Evolutionary conservation across 495 filamentous ascomycete species (phyloP), one percentile per base, ranked within the genome.

Genomic region (Cercophora newfieldiana): DNA sequence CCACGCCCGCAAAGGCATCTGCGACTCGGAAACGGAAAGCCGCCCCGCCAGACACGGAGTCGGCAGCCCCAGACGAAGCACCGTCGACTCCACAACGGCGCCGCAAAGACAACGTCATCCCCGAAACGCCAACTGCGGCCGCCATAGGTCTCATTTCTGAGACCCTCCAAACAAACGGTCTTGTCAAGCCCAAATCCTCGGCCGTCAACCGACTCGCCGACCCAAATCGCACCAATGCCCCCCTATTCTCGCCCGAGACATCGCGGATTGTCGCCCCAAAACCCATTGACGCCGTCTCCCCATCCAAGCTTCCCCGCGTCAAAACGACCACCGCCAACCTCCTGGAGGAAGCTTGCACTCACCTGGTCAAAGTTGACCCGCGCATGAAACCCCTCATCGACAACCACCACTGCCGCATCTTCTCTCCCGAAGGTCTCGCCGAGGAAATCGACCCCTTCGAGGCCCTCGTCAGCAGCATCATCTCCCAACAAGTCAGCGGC

Each of bases 401-500:
- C 58, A 80, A 85, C 67, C 83, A 98, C 72, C 88, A 81, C 57
- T 99, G 95, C 73, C 76, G 79, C 44, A 72, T 95, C 14, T 97
- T 97, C 77, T 91, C 90, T 7, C 86, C 92, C 2, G 88, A 90
- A 59, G 94, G 93, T 0, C 78, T 99, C 19, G 86, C 88, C 19
- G 94, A 97, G 78, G 79, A 87, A 67, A 84, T 97, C 66, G 91
- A 98, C 75, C 94, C 95, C 3, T 99, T 97, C 73, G 88, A 87
- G 59, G 89, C 88, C 61, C 83, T 99, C 48, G 83, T 85, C 25
- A 91, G 87, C 74, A 89, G 92, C 54, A 97, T 99, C 69, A 97
- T 98, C 65, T 91, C 91, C 51, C 95, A 99, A 76, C 95, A 99
- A 75, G 94, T 99, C 14, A 95, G 92, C 19, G 92, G 94, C 19